Evolutionary conservation across 345 rosid genomes (phyloP), one percentile per base, ranked within the genome.

Genomic region (Salix purpurea): DNA sequence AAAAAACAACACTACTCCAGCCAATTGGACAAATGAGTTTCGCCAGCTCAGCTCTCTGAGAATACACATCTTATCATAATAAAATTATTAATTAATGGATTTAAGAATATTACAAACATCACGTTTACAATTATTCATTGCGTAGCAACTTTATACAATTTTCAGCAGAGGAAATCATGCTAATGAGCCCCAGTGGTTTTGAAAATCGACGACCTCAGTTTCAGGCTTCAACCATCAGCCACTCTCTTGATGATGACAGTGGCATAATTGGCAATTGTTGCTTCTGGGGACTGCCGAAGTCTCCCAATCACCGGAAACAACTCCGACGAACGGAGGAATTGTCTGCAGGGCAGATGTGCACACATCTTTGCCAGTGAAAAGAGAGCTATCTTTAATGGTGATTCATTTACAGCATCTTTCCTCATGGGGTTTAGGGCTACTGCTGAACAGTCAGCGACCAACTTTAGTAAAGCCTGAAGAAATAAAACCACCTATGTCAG

Each of bases 341-440:
- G 88, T 69, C 91, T 83, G 89, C 99, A 96, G 26, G 91, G 89
- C 61, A 79, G 85, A 81, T 96, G 91, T 12, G 89, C 80, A 76
- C 97, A 91, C 98, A 96, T 93, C 88, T 96, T 96, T 16, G 93
- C 97, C 82, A 96, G 72, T 54, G 99, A 96, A 83, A 96, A 93
- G 16, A 96, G 91, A 66, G 95, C 97, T 18, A 96, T 91, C 86
- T 92, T 93, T 19, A 96, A 82, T 13, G 97, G 97, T 19, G 99
- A 96, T 79, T 94, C 99, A 26, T 89, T 83, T 56, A 87, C 88
- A 7, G 87, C 82, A 74, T 89, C 92, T 81, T 68, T 96, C 85
- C 88, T 90, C 70, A 83, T 89, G 24, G 98, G 97, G 77, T 87
- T 90, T 69, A 93, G 79, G 37, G 97, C 97, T 76, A 82, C 70